Evolutionary conservation across 208 protist species (phyloP).

Genomic region (Trypanosoma platydactyli): DNA sequence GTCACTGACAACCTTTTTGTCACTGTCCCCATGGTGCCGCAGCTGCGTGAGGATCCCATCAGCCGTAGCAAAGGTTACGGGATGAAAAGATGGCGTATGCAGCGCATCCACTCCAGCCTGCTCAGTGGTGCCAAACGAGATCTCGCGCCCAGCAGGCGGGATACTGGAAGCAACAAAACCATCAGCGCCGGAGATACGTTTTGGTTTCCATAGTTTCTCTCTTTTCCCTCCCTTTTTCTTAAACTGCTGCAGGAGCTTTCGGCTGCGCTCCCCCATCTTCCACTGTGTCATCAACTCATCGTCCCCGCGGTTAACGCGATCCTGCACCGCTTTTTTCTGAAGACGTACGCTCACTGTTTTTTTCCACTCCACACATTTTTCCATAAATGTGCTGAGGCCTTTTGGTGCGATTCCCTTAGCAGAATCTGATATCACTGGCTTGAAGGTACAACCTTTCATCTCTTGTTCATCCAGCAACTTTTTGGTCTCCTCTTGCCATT

Average conservation of each 20-base stretch:
- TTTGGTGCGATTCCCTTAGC: constrained; percentile 37
- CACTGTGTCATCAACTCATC: constrained; percentile 21
- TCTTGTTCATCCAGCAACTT: constrained; percentile 24
- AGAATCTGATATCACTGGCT: constrained; percentile 33
- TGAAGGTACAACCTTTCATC: constrained; percentile 53
- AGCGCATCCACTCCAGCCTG: background rate
- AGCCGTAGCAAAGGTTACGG: constrained; percentile 1
- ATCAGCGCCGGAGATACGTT: background rate
- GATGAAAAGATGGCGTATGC: constrained; percentile 15
- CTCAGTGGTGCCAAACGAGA: background rate
- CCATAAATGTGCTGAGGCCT: constrained; percentile 53
- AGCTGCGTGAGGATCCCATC: background rate
- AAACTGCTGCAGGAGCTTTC: constrained; percentile 3
- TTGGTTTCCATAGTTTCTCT: constrained; percentile 23
- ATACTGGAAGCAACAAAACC: background rate
- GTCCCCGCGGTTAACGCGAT: constrained; percentile 22
- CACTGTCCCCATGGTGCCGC: background rate
- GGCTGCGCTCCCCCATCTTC: constrained; percentile 23
- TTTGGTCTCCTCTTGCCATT: constrained; percentile 10
- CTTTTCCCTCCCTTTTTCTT: constrained; percentile 9
- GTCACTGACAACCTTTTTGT: background rate
- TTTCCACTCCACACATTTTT: constrained; percentile 62
- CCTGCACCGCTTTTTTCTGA: constrained; percentile 35
- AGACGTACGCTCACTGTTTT: constrained; percentile 32
- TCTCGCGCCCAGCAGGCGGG: background rate